Base-by-base conservation (phyloP, 306 rosid species). In the Quercus parvula region DNA sequence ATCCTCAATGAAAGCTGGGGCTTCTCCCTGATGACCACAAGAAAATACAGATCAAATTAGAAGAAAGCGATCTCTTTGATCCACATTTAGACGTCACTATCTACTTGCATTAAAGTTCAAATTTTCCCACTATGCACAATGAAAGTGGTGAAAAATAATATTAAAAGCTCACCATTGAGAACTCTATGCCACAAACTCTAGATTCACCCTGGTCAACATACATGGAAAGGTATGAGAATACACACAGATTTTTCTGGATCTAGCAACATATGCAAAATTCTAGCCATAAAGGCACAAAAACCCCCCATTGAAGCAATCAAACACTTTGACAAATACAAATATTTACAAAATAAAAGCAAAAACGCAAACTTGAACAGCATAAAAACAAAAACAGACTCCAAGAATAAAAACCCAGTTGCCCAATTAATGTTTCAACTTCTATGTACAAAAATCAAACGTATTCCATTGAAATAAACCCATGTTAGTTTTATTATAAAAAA, bases 21-120 rank as follows among this genome's bases (percentile, higher is more conserved):
- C 98, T 87, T 91, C 90, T 33, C 99, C 99, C 99, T 95, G 81
- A 68, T 52, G 74, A 85, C 81, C 89, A 84, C 51, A 81, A 78
- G 56, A 66, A 73, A 80, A 75, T 70, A 77, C 24, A 85, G 77
- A 84, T 82, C 38, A 81, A 79, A 63, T 69, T 58, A 82, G 72
- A 79, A 14, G 55, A 81, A 82, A 75, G 73, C 46, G 81, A 71
- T 59, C 70, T 67, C 76, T 75, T 30, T 68, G 74, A 77, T 85
- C 86, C 85, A 72, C 7, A 75, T 76, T 77, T 54, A 67, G 46
- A 73, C 22, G 82, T 41, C 83, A 81, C 44, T 71, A 56, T 70
- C 71, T 70, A 76, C 33, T 67, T 30, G 51, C 81, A 82, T 82
- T 85, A 77, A 76, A 76, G 51, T 12, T 22, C 5, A 33, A 49